Percentiles rank a stretch among this genome's conserved stretches.
Evolutionary conservation across 2,329 filamentous ascomycete species (phyloP).

Genomic region (Penicillium paneum): DNA sequence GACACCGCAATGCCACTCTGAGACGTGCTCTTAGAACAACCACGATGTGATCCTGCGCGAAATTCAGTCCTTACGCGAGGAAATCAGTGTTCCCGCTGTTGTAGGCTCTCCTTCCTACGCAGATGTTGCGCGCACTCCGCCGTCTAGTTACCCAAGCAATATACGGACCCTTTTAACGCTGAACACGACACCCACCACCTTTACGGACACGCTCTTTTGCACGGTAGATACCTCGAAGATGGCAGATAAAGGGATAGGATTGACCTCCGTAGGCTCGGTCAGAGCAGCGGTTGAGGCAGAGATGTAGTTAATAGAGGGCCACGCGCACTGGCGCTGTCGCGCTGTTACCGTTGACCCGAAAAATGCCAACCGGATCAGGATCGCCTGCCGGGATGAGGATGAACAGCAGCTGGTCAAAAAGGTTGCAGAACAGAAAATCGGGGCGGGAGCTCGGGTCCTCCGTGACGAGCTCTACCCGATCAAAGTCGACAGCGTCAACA

Average conservation of each 20-base stretch:
- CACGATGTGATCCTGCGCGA: slow-evolving; percentile 21
- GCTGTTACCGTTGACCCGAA: not conserved
- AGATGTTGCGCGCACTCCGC: slow-evolving; percentile 14
- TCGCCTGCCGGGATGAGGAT: not conserved
- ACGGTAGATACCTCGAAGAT: slow-evolving; percentile 17
- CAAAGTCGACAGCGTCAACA: slow-evolving; percentile 13
- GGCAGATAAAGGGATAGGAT: not conserved
- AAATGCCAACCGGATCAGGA: slow-evolving; percentile 8
- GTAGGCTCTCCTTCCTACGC: no score
- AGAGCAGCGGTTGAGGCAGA: slow-evolving; percentile 1
- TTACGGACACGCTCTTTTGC: slow-evolving; percentile 18
- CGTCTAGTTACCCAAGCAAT: slow-evolving; percentile 18
- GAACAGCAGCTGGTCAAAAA: not conserved
- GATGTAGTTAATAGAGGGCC: slow-evolving; percentile 6
- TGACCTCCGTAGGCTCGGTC: slow-evolving; percentile 2
- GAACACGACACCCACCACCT: slow-evolving; percentile 16
- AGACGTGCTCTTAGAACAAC: slow-evolving; percentile 15
- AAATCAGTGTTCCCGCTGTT: no score
- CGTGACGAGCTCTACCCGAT: slow-evolving; percentile 9
- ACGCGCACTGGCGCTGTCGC: not conserved
- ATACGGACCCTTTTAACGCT: slow-evolving; percentile 16
- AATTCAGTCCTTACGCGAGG: no score
- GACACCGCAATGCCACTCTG: slow-evolving; percentile 13
- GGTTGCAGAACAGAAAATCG: not conserved
- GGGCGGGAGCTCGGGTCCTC: not conserved